Conservation (phyloP, 192 early-diverging fungal species). For the Backusella macrospora region DNA sequence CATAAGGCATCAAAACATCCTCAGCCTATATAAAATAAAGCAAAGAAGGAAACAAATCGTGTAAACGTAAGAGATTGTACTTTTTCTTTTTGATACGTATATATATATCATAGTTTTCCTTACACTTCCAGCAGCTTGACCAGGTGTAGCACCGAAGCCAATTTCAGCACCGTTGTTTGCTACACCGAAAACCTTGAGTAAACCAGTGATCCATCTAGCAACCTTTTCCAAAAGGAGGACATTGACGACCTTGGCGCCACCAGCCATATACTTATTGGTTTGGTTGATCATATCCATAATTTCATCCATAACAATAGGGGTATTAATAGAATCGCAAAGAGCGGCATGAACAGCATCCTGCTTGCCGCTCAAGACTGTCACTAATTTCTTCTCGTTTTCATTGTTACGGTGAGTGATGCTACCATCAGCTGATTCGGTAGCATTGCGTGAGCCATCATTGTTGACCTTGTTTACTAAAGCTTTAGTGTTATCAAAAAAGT, state of each 20-base stretch:
- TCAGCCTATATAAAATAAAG: constrained; percentile 42
- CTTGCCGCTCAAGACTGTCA: constrained; percentile 61
- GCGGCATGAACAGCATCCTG: constrained; percentile 80
- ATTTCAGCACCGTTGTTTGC: constrained; percentile 65
- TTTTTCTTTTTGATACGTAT: not conserved
- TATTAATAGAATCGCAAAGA: constrained; percentile 93
- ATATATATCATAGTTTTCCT: constrained; percentile 14
- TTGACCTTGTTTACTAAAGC: constrained; percentile 74
- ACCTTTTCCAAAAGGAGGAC: constrained; percentile 76
- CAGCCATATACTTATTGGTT: constrained; percentile 82
- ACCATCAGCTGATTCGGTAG: constrained; percentile 35
- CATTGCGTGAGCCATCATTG: constrained; percentile 56
- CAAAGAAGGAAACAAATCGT: not conserved
- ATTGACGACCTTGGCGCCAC: constrained; percentile 60
- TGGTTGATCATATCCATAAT: constrained; percentile 77
- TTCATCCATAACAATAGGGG: constrained; percentile 77
- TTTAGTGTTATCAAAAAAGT: constrained; percentile 86
- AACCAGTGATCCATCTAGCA: constrained; percentile 78
- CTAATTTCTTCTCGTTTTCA: constrained; percentile 72
- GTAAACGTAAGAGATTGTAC: too few species aligned
- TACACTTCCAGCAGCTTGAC: constrained; percentile 45
- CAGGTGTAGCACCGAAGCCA: constrained; percentile 60
- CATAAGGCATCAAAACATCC: constrained; percentile 76
- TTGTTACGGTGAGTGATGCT: constrained; percentile 66
- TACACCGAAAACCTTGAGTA: constrained; percentile 87